These are phyloP conservation scores for Hirsutella rhossiliensis DNA, from an alignment of 2,329 filamentous ascomycete species.

Conservation along the genomic window DNA sequence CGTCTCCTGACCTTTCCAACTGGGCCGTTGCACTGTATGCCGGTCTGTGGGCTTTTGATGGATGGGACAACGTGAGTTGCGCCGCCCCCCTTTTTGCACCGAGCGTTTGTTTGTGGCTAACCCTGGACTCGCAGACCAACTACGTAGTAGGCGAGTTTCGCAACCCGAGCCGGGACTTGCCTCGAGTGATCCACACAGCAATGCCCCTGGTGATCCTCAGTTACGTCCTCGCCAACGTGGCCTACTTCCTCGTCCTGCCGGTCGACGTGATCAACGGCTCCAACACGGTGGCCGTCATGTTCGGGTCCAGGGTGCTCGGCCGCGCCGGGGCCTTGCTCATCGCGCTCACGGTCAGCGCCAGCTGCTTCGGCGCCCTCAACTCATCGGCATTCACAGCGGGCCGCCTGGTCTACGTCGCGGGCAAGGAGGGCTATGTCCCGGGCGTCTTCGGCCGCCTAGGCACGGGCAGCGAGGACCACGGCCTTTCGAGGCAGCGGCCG, in stretches of 20 bases:
- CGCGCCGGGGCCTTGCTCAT: slow-evolving; percentile 70
- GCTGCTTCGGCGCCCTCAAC: slow-evolving; percentile 90
- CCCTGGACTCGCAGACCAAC: slow-evolving; percentile 55
- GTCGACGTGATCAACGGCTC: slow-evolving; percentile 66
- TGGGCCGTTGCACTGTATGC: slow-evolving; percentile 95
- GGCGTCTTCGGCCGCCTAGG: slow-evolving; percentile 74
- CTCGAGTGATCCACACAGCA: slow-evolving; percentile 88
- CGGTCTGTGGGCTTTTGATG: slow-evolving; percentile 94
- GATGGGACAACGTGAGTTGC: slow-evolving; percentile 88
- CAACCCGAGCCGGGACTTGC: slow-evolving; percentile 79
- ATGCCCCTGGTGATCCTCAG: slow-evolving; percentile 87
- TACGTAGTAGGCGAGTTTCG: slow-evolving; percentile 97
- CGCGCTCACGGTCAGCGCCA: slow-evolving; percentile 79
- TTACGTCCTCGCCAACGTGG: slow-evolving; percentile 83
- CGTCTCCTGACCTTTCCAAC: slow-evolving; percentile 63
- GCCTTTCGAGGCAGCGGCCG: slow-evolving; percentile 31
- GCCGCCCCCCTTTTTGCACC: background rate
- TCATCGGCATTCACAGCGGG: slow-evolving; percentile 89
- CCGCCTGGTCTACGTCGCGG: slow-evolving; percentile 83
- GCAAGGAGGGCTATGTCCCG: slow-evolving; percentile 90
- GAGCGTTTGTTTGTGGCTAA: background rate
- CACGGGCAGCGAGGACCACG: slow-evolving; percentile 35
- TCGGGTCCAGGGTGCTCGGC: slow-evolving; percentile 83
- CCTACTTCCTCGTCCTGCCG: slow-evolving; percentile 91
- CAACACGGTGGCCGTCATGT: slow-evolving; percentile 93